Evolutionary conservation across 1,284 basidiomycete species (phyloP).

Genomic region (Malassezia equina): DNA sequence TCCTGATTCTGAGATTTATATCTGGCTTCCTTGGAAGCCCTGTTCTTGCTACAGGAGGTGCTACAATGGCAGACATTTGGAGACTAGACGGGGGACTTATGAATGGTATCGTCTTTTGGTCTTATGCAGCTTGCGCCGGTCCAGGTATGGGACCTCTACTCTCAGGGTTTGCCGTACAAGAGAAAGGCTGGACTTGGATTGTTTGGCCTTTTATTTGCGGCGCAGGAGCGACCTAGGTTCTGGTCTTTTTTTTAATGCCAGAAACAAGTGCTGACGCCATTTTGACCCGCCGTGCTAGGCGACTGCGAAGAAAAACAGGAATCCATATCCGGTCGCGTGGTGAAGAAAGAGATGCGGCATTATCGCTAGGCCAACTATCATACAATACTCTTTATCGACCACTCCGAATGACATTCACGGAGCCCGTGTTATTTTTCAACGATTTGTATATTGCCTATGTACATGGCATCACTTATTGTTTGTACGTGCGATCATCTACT

Average conservation of each 20-base stretch:
- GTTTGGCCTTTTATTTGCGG: constrained; percentile 40
- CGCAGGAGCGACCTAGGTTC: constrained; percentile 28
- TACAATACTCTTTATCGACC: constrained; percentile 18
- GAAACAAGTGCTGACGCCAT: constrained; percentile 22
- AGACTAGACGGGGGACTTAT: constrained; percentile 9
- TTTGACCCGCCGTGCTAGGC: constrained; percentile 14
- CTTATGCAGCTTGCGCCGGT: constrained; percentile 18
- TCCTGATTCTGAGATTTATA: constrained; percentile 40
- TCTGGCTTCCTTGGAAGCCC: constrained; percentile 48
- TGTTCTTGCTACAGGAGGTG: constrained; percentile 44
- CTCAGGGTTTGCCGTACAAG: constrained; percentile 32
- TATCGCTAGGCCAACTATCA: constrained; percentile 16
- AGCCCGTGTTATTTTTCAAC: constrained; percentile 20
- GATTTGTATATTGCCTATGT: constrained; percentile 17
- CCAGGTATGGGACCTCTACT: constrained; percentile 32
- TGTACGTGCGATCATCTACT: constrained; percentile 8
- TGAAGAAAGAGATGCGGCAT: constrained; percentile 20
- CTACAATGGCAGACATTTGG: constrained; percentile 31
- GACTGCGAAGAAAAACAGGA: constrained; percentile 15
- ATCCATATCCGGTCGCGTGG: constrained; percentile 9
- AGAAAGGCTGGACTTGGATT: constrained; percentile 44
- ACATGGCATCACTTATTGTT: constrained; percentile 15
- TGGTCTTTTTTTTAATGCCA: constrained; percentile 21
- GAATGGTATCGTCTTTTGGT: constrained; percentile 18
- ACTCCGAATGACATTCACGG: constrained; percentile 19